phyloP scores from a whole-genome alignment of 495 filamentous ascomycete genomes.

The Hypoxylon subgilvum region DNA sequence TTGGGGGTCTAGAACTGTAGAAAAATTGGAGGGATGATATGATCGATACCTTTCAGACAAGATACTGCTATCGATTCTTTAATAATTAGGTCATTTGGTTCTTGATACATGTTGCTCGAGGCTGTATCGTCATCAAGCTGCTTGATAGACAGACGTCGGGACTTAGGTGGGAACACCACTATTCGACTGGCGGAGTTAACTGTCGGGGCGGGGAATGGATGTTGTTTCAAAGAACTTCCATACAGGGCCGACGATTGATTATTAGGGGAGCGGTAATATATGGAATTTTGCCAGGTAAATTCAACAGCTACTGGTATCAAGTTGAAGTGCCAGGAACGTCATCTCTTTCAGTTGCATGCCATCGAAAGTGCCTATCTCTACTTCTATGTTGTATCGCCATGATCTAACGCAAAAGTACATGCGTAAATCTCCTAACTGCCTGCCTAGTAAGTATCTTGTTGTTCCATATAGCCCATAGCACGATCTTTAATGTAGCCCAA shows the following conservation, averaged over 20 bases:
- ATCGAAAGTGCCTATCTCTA: background rate
- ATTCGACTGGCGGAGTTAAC: slow-evolving; percentile 12
- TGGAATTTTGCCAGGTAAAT: slow-evolving; percentile 2
- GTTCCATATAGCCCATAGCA: no score
- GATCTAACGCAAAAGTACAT: no score
- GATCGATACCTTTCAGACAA: slow-evolving; percentile 25
- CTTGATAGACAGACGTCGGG: slow-evolving; percentile 15
- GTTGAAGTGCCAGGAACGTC: background rate
- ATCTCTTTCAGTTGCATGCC: background rate
- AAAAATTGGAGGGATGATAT: slow-evolving; percentile 20
- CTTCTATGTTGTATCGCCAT: no score
- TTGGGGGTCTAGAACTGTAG: slow-evolving; percentile 2
- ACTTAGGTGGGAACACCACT: slow-evolving; percentile 4
- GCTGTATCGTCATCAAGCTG: slow-evolving; percentile 1
- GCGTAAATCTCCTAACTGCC: no score
- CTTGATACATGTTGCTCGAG: slow-evolving; percentile 14
- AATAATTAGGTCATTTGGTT: slow-evolving; percentile 32
- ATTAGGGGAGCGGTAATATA: slow-evolving; percentile 4
- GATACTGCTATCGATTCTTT: slow-evolving; percentile 24
- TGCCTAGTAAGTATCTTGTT: no score
- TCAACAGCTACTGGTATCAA: background rate
- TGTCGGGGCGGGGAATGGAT: slow-evolving; percentile 7
- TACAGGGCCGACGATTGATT: slow-evolving; percentile 12
- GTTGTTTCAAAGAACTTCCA: slow-evolving; percentile 20
- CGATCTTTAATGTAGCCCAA: no score